Conservation (phyloP, 176 grass and related monocot species). For the Paspalum notatum region DNA sequence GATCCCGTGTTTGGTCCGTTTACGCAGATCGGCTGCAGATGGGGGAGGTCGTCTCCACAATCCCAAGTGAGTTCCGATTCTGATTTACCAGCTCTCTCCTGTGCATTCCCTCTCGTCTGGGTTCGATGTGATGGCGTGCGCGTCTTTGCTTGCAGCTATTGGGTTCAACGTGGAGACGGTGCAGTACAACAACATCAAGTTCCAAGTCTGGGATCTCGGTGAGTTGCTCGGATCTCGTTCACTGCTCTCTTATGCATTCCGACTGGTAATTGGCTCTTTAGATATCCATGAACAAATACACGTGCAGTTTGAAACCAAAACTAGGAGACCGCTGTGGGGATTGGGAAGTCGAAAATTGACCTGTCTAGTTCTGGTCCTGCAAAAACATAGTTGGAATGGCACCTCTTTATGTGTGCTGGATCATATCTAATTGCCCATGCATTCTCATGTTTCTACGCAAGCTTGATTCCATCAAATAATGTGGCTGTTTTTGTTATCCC, state of each 20-base stretch:
- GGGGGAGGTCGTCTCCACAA: constrained; percentile 97
- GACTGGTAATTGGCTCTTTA: neutral
- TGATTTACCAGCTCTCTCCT: constrained; percentile 23
- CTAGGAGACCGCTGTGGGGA: too few relatives aligned
- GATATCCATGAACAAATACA: neutral
- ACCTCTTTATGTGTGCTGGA: neutral
- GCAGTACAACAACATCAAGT: constrained; percentile 98
- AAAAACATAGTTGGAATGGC: neutral
- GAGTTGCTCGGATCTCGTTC: constrained; percentile 12
- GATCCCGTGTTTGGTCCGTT: constrained; percentile 30
- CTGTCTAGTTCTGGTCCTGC: neutral
- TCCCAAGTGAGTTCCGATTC: constrained; percentile 73
- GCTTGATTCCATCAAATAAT: neutral
- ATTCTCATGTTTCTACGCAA: neutral
- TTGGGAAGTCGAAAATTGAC: neutral
- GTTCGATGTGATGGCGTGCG: constrained; percentile 16
- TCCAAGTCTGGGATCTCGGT: constrained; percentile 99
- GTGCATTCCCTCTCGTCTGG: constrained; percentile 21
- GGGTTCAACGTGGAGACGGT: constrained; percentile 99
- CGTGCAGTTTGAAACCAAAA: neutral
- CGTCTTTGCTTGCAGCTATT: constrained; percentile 67
- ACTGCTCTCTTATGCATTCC: neutral
- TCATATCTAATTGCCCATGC: neutral
- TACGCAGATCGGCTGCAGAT: constrained; percentile 90
- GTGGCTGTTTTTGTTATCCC: neutral